Evolutionary conservation across 2,329 filamentous ascomycete genomes (phyloP), one percentile per base, ranked within the genome.

Genomic region (Phyllosticta citrichinensis): DNA sequence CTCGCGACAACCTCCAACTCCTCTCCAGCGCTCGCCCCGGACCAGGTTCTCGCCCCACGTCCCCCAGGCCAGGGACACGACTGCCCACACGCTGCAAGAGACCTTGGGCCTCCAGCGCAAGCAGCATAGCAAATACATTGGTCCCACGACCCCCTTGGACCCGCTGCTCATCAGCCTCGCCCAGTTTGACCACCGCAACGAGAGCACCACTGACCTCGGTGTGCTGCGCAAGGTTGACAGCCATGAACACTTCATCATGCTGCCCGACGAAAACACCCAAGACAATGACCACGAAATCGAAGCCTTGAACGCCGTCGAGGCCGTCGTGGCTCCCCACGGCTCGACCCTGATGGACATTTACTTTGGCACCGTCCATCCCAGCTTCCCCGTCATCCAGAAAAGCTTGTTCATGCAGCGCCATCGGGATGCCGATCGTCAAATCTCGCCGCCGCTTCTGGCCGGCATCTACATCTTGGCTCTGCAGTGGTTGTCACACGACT

Each of bases 381-480:
- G 82, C 65, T 92, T 91, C 68, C 90, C 90, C 22, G 89, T 95
- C 66, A 81, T 94, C 50, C 88, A 94, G 70, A 92, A 91, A 74
- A 81, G 84, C 62, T 84, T 91, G 61, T 93, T 93, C 66, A 78
- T 89, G 64, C 87, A 92, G 71, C 88, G 89, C 69, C 90, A 92
- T 75, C 83, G 85, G 56, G 82, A 85, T 66, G 86, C 85, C 52
- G 84, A 89, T 67, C 82, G 83, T 59, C 86, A 89, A 66, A 89
- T 93, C 68, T 87, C 88, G 14, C 88, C 90, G 1, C 83, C 88
- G 11, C 77, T 94, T 25, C 79, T 95, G 17, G 89, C 88, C 33
- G 88, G 88, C 58, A 86, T 95, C 67, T 94, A 96, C 68, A 84
- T 96, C 24, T 78, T 96, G 24, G 89, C 91, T 9, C 82, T 95